Base-by-base conservation (phyloP, 2,329 filamentous ascomycete genomes). In the Volutella citrinella region DNA sequence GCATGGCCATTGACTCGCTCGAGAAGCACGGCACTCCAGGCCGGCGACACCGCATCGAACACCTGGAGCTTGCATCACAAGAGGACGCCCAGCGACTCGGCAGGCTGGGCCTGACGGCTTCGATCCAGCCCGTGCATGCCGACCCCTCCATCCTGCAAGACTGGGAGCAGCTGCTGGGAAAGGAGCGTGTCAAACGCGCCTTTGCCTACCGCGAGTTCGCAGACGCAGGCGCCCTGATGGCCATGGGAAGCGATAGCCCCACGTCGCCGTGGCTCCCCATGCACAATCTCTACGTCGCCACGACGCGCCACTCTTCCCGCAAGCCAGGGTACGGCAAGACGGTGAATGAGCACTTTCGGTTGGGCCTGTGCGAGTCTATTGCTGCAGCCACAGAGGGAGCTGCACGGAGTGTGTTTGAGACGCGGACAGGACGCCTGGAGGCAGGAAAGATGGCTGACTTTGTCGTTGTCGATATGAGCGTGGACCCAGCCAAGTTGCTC, bases 161-260 rank as follows among this genome's bases (percentile, higher is more conserved):
- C 1, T 80, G 76, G 76, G 73, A 74, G 2, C 52, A 59, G 6
- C 61, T 80, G 5, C 55, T 81, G 4, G 77, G 76, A 1, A 45
- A 51, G 27, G 59, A 72, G 19, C 63, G 76, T 8, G 70, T 74
- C 50, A 64, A 60, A 31, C 64, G 76, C 16, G 74, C 75, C 1
- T 80, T 80, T 49, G 73, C 76, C 3, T 80, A 80, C 57, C 65
- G 65, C 19, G 75, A 80, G 30, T 77, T 80, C n/a, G 63, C 64
- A 7, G 67, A 70, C 34, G 56, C 60, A 5, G 73, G 72, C 4
- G 70, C 74, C 0, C 49, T 59, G 6, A 54, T 79, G 3, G 72
- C 74, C 0, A 60, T 78, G 14, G 74, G 75, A 0, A 69, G 65
- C 10, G 75, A 79, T 44, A 64, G 69, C 1, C 74, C 74, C 0